Evolutionary conservation across 2,329 filamentous ascomycete species (phyloP).

Genomic region (Amesomyces nigricolor): DNA sequence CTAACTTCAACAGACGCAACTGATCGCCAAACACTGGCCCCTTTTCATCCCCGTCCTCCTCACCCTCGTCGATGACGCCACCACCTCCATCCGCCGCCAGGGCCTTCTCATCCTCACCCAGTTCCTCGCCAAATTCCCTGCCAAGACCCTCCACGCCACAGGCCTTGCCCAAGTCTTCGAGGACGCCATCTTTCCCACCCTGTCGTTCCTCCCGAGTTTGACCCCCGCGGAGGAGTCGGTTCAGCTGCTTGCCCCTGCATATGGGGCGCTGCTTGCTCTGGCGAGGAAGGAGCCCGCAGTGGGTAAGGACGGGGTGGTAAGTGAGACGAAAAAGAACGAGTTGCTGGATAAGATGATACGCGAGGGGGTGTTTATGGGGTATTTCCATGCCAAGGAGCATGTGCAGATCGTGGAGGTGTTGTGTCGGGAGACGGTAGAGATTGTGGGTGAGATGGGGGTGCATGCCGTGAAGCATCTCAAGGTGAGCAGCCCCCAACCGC

Average conservation of each 20-base stretch:
- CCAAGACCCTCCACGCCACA: slow-evolving; percentile 50
- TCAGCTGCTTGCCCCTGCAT: slow-evolving; percentile 57
- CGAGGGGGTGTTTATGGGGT: slow-evolving; percentile 50
- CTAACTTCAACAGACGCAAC: slow-evolving; percentile 30
- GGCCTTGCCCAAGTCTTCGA: slow-evolving; percentile 65
- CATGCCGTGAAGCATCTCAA: slow-evolving; percentile 62
- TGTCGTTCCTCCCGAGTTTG: slow-evolving; percentile 71
- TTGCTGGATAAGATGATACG: slow-evolving; percentile 52
- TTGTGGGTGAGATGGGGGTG: slow-evolving; percentile 55
- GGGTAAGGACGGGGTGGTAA: slow-evolving; percentile 4
- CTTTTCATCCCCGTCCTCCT: slow-evolving; percentile 65
- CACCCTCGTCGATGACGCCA: slow-evolving; percentile 60
- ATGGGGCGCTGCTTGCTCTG: slow-evolving; percentile 60
- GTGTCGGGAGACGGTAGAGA: slow-evolving; percentile 41
- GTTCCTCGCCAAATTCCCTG: slow-evolving; percentile 52
- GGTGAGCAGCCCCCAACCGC: slow-evolving; percentile 32
- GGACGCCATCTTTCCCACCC: slow-evolving; percentile 62
- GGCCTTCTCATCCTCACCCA: slow-evolving; percentile 50
- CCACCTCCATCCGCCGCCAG: slow-evolving; percentile 45
- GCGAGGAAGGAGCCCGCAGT: slow-evolving; percentile 35
- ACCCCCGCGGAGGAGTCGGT: slow-evolving; percentile 69
- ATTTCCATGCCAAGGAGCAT: slow-evolving; percentile 55
- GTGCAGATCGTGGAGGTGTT: slow-evolving; percentile 52
- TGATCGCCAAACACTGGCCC: slow-evolving; percentile 57
- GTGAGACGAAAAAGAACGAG: slow-evolving; percentile 21